Percentiles rank a stretch among this genome's conserved stretches.
Conservation (phyloP, 345 rosid genomes). For the Linum usitatissimum region DNA sequence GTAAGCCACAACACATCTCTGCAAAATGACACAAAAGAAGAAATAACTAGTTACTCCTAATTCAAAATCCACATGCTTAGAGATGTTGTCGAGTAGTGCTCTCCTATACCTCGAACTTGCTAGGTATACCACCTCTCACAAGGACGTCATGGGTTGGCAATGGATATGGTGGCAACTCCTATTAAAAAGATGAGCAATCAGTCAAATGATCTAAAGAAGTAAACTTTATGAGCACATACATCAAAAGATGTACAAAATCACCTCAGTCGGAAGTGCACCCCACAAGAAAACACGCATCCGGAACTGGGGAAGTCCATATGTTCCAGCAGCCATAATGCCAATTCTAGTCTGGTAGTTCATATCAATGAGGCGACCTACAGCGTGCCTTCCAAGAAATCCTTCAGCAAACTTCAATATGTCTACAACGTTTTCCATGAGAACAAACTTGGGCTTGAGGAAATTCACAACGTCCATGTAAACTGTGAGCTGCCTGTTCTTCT, state of each 20-base stretch:
- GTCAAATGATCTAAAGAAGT: too few relatives aligned
- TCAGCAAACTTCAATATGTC: constrained; percentile 48
- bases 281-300: constrained; percentile 65
- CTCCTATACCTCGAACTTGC: constrained; percentile 52
- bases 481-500: constrained; percentile 48
- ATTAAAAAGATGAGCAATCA: constrained; percentile 1
- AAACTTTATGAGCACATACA: neutral
- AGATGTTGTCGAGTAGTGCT: neutral
- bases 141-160: constrained; percentile 73
- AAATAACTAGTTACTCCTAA: neutral
- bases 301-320: constrained; percentile 81
- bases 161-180: constrained; percentile 65
- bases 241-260: neutral
- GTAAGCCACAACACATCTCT: constrained; percentile 37
- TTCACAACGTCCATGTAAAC: constrained; percentile 65
- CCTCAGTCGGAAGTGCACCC: constrained; percentile 44
- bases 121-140: constrained; percentile 43
- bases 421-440: constrained; percentile 76
- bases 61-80: neutral
- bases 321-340: constrained; percentile 84
- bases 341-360: constrained; percentile 62
- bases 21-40: constrained; percentile 7
- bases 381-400: constrained; percentile 59
- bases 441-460: constrained; percentile 47
- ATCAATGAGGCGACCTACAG: constrained; percentile 44